Evolutionary conservation across 2,329 filamentous ascomycete species (phyloP).

Genomic region (Monosporascus sp.): DNA sequence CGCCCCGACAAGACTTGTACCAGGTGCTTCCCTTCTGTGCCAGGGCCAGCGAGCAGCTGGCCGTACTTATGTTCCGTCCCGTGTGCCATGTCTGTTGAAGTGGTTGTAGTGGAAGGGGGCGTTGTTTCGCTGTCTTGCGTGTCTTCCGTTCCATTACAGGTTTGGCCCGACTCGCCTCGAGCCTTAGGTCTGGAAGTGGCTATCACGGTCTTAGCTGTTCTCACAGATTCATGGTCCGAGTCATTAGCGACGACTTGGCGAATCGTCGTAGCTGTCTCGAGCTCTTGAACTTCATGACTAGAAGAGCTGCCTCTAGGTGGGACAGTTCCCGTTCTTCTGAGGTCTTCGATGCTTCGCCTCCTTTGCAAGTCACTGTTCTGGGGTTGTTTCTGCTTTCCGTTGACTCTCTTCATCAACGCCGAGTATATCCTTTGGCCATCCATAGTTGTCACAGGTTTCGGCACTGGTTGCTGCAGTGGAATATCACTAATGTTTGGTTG

Average conservation of each 20-base stretch:
- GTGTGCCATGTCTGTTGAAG: constrained; percentile 10
- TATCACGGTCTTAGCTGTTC: constrained; percentile 1
- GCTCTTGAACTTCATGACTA: not conserved
- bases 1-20: constrained; percentile 32
- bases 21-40: constrained; percentile 11
- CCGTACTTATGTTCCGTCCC: constrained; percentile 7
- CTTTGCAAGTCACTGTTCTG: constrained; percentile 12
- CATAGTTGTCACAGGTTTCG: constrained; percentile 27
- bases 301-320: constrained; percentile 17
- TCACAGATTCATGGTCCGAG: constrained; percentile 10
- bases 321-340: constrained; percentile 9
- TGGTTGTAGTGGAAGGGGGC: constrained; percentile 2
- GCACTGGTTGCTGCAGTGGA: constrained; percentile 7
- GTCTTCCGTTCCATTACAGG: not conserved
- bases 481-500: constrained; percentile 8
- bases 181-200: not conserved
- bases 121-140: not conserved
- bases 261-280: constrained; percentile 16
- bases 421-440: constrained; percentile 58
- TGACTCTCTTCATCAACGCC: constrained; percentile 54
- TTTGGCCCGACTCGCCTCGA: not conserved
- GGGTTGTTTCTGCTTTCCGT: constrained; percentile 31
- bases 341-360: constrained; percentile 12
- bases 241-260: constrained; percentile 18
- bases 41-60: constrained; percentile 1